Percentiles rank a stretch among this genome's conserved stretches.
These are phyloP conservation scores for Cercospora sp. DNA, from an alignment of 2,329 filamentous ascomycete genomes.

Conservation along the genomic window DNA sequence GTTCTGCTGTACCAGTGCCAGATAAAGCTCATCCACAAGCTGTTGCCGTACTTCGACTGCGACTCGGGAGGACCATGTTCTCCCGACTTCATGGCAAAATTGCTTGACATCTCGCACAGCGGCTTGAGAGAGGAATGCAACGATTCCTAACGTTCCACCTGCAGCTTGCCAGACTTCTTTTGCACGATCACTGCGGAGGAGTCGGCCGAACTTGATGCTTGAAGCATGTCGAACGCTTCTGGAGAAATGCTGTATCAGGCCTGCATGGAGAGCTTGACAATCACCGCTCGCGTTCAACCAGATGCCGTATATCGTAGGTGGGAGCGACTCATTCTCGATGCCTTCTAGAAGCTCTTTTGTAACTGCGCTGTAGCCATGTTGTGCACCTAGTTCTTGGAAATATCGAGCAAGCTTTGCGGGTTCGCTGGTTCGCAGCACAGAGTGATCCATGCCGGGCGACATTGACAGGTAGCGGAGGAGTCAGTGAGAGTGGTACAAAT, in stretches of 20 bases:
- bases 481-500: neutral
- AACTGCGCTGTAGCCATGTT: conserved; percentile 4
- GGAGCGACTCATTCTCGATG: conserved; percentile 20
- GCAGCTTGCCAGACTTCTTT: conserved; percentile 23
- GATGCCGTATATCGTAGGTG: conserved; percentile 24
- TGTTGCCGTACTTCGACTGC: conserved; percentile 12
- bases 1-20: conserved; percentile 14
- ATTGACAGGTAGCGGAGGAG: neutral
- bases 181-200: conserved; percentile 17
- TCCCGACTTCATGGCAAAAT: conserved; percentile 21
- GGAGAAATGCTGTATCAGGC: conserved; percentile 20
- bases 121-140: conserved; percentile 21
- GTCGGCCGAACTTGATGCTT: conserved; percentile 21
- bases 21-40: conserved; percentile 23
- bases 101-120: conserved; percentile 28
- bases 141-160: conserved; percentile 25
- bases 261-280: conserved; percentile 17
- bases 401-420: conserved; percentile 17
- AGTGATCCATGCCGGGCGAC: conserved; percentile 11
- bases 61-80: conserved; percentile 9
- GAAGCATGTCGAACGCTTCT: conserved; percentile 17
- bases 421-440: conserved; percentile 10
- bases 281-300: conserved; percentile 27
- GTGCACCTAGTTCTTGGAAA: conserved; percentile 3
- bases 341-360: conserved; percentile 23